These are phyloP conservation scores for Paragyromitra xinjiangensis DNA, from an alignment of 495 filamentous ascomycete species.

Conservation along the genomic window DNA sequence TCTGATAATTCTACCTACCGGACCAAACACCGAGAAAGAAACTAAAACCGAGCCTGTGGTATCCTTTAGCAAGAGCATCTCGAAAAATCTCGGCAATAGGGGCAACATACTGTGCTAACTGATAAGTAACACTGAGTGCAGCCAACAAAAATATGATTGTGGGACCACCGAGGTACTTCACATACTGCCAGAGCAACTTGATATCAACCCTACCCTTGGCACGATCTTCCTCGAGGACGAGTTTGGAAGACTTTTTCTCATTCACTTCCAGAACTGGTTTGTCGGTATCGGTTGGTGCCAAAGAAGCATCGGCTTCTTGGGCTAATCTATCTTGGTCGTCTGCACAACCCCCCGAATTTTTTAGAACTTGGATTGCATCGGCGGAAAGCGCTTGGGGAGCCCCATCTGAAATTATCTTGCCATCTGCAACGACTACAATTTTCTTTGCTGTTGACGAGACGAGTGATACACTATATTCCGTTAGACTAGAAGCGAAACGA, in stretches of 20 bases:
- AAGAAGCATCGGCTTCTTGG: not conserved
- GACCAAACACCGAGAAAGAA: conserved; percentile 50
- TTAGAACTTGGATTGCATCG: conserved; percentile 35
- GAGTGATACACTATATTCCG: conserved; percentile 32
- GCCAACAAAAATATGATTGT: conserved; percentile 24
- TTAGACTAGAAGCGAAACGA: not conserved
- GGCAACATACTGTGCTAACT: conserved; percentile 23
- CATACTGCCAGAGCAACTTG: conserved; percentile 39
- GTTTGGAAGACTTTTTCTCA: conserved; percentile 26
- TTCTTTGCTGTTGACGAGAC: conserved; percentile 57
- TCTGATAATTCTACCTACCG: conserved; percentile 38
- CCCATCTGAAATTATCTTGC: conserved; percentile 61
- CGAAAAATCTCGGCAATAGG: not conserved
- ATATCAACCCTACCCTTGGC: conserved; percentile 35
- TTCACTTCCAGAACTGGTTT: conserved; percentile 7
- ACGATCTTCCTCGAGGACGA: conserved; percentile 44
- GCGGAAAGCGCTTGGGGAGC: conserved; percentile 57
- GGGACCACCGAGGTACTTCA: conserved; percentile 31
- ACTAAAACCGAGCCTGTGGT: conserved; percentile 4
- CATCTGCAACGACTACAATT: conserved; percentile 66
- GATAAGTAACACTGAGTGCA: conserved; percentile 25
- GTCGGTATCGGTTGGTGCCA: not conserved
- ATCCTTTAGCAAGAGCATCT: conserved; percentile 7
- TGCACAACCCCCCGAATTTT: not conserved
- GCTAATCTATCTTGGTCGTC: not conserved